Evolutionary conservation across 805 yeast species (phyloP).

Genomic region (Yamadazyma olivae): DNA sequence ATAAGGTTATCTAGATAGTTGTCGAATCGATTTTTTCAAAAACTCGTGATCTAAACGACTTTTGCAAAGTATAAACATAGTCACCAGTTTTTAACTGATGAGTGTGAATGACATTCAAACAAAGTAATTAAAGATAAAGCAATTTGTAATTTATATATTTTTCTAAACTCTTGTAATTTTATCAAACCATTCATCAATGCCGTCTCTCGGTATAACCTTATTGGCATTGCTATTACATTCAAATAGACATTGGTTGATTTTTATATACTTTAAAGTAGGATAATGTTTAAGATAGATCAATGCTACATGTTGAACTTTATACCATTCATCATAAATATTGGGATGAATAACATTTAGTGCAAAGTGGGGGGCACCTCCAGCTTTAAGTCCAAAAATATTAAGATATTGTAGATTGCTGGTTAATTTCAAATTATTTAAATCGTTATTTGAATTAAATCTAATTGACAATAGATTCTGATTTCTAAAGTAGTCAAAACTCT

Average conservation of each 20-base stretch:
- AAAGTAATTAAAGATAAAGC: too few relatives aligned
- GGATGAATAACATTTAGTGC: slow-evolving; percentile 54
- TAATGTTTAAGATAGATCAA: slow-evolving; percentile 30
- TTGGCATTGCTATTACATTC: slow-evolving; percentile 22
- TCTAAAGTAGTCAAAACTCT: slow-evolving; percentile 3
- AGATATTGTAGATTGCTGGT: slow-evolving; percentile 26
- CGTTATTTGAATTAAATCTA: slow-evolving; percentile 34
- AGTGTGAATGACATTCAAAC: too few relatives aligned
- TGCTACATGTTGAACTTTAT: slow-evolving; percentile 53
- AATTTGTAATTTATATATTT: too few relatives aligned
- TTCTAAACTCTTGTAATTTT: slow-evolving; percentile 27
- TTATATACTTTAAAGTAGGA: slow-evolving; percentile 34
- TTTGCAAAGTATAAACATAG: too few relatives aligned
- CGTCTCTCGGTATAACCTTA: slow-evolving; percentile 37
- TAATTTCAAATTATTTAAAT: slow-evolving; percentile 19
- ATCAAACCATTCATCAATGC: slow-evolving; percentile 48
- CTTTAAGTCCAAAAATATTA: slow-evolving; percentile 47
- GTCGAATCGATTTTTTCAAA: too few relatives aligned
- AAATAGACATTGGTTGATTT: slow-evolving; percentile 50
- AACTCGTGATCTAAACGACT: too few relatives aligned
- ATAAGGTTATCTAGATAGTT: too few relatives aligned
- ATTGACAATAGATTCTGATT: slow-evolving; percentile 28
- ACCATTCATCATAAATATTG: slow-evolving; percentile 56
- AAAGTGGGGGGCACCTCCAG: slow-evolving; percentile 53
- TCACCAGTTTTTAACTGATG: too few relatives aligned